phyloP scores from a whole-genome alignment of 768 basidiomycete genomes.

The Boletus sp. region DNA sequence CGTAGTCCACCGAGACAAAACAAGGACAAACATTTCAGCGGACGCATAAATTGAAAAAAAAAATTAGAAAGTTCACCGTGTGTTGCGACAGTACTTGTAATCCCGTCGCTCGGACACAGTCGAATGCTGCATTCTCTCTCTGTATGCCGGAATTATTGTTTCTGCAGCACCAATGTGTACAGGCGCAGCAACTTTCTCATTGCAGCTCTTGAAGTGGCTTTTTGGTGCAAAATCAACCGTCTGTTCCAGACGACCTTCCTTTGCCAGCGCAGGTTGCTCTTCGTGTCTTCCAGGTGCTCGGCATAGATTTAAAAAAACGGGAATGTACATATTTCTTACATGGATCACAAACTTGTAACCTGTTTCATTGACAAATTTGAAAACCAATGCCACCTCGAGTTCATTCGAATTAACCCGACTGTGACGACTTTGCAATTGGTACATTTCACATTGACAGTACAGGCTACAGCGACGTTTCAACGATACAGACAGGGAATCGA shows the following conservation, averaged over 20 bases:
- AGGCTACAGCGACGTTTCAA: background rate
- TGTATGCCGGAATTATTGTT: background rate
- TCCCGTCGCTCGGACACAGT: too few species aligned
- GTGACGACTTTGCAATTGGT: too few species aligned
- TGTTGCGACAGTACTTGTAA: background rate
- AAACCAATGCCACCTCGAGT: too few species aligned
- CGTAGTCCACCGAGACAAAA: background rate
- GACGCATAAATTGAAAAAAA: too few species aligned
- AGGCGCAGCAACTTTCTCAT: constrained; percentile 28
- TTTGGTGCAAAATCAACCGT: constrained; percentile 25
- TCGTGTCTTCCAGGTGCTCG: background rate
- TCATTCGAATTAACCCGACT: too few species aligned
- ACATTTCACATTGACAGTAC: too few species aligned
- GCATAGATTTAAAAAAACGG: constrained; percentile 7
- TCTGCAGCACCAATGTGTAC: constrained; percentile 31
- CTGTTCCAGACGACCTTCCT: constrained; percentile 4
- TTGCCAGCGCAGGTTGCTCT: constrained; percentile 5
- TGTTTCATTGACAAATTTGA: too few species aligned
- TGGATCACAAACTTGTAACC: background rate
- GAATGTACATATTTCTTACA: constrained; percentile 12
- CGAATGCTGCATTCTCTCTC: background rate
- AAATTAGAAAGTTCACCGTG: background rate
- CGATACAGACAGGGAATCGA: background rate
- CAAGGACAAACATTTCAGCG: constrained; percentile 6
- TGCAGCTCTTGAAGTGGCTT: constrained; percentile 36